A percentile compares a stretch with the other conserved stretches of the same genome.
Evolutionary conservation across 2,329 filamentous ascomycete genomes (phyloP).

Genomic region (Epichloe gansuensis): DNA sequence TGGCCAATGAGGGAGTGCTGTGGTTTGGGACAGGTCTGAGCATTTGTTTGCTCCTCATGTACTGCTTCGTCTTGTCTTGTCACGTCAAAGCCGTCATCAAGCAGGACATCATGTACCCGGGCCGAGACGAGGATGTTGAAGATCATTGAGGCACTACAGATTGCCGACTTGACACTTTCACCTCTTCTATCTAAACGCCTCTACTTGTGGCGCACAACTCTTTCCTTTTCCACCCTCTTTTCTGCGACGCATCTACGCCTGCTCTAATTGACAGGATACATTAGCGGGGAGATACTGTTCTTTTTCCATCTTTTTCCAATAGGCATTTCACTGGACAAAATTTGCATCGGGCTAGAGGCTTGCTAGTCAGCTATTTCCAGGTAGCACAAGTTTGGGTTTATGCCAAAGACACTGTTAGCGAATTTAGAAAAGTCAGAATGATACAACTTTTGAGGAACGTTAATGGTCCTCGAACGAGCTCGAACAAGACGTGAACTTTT

Average conservation of each 20-base stretch:
- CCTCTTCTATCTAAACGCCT: background rate
- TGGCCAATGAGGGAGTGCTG: constrained; percentile 31
- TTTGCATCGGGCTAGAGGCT: background rate
- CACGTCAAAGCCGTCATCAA: constrained; percentile 33
- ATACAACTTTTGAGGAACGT: no score
- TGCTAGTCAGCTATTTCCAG: background rate
- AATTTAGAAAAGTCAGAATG: background rate
- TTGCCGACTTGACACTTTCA: background rate
- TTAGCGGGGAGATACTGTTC: background rate
- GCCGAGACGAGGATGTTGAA: constrained; percentile 40
- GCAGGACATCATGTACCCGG: constrained; percentile 45
- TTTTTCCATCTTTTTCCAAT: background rate
- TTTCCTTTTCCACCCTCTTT: background rate
- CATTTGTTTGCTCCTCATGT: constrained; percentile 28
- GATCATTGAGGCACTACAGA: constrained; percentile 17
- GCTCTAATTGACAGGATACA: background rate
- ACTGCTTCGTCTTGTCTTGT: constrained; percentile 30
- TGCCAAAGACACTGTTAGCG: background rate
- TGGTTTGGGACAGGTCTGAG: constrained; percentile 41
- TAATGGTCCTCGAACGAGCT: no score
- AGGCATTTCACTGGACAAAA: background rate
- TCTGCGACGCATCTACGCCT: background rate
- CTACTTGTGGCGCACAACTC: background rate
- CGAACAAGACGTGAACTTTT: no score
- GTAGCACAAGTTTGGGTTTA: background rate